Conservation (phyloP, 2,329 filamentous ascomycete species). For the Trichoderma harzianum region DNA sequence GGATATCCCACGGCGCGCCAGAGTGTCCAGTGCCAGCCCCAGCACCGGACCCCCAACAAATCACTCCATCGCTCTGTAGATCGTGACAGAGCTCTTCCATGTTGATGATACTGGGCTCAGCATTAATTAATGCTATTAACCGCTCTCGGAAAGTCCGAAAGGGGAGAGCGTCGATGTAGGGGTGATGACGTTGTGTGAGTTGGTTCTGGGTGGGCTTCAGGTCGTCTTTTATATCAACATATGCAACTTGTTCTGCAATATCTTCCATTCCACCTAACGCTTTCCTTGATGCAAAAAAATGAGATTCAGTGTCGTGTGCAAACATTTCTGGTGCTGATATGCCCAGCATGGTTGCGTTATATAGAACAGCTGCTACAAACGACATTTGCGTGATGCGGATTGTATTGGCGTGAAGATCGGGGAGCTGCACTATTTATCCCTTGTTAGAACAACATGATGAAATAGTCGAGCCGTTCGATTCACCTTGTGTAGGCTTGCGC, state of each 20-base stretch:
- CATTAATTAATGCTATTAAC: conserved; percentile 24
- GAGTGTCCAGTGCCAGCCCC: conserved; percentile 26
- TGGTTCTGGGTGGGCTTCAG: conserved; percentile 28
- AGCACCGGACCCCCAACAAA: conserved; percentile 28
- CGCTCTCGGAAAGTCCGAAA: conserved; percentile 28
- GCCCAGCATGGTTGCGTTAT: conserved; percentile 26
- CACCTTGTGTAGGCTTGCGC: background rate
- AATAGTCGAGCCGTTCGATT: background rate
- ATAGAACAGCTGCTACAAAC: conserved; percentile 16
- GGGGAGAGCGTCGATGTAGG: conserved; percentile 28
- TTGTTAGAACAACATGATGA: background rate
- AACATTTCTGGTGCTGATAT: background rate
- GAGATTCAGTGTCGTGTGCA: background rate
- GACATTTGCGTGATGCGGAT: conserved; percentile 12
- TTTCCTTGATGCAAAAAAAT: background rate
- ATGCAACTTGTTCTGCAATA: conserved; percentile 19
- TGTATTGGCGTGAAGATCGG: background rate
- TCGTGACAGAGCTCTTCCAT: conserved; percentile 32
- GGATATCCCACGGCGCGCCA: conserved; percentile 27
- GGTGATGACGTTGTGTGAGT: conserved; percentile 26
- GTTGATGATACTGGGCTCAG: conserved; percentile 20
- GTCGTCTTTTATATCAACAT: conserved; percentile 26
- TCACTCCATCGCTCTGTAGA: conserved; percentile 27
- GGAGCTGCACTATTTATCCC: background rate
- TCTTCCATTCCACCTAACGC: background rate